A percentile compares a stretch with the other conserved stretches of the same genome.
Evolutionary conservation across 768 basidiomycete genomes (phyloP).

Genomic region (Pluteus cervinus): DNA sequence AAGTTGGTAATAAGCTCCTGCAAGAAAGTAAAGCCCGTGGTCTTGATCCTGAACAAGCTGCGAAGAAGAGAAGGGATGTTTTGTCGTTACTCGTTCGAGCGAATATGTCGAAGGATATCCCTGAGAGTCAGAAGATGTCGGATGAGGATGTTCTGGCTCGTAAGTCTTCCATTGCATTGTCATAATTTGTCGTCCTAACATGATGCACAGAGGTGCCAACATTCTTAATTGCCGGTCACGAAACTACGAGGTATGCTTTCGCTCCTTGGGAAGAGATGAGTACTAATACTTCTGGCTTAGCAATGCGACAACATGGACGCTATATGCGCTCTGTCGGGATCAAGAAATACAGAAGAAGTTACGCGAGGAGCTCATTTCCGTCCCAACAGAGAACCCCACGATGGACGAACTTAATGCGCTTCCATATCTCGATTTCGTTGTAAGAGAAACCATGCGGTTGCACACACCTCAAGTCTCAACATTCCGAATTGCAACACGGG

Average conservation of each 20-base stretch:
- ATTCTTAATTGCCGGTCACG: slow-evolving; percentile 55
- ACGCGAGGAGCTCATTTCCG: slow-evolving; percentile 46
- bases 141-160: slow-evolving; percentile 58
- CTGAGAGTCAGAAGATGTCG: slow-evolving; percentile 45
- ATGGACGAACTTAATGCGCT: slow-evolving; percentile 67
- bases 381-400: slow-evolving; percentile 52
- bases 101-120: slow-evolving; percentile 57
- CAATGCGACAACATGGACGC: slow-evolving; percentile 49
- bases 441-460: slow-evolving; percentile 54
- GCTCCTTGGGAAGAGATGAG: no score
- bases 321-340: slow-evolving; percentile 47
- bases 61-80: slow-evolving; percentile 42
- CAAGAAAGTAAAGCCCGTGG: slow-evolving; percentile 44
- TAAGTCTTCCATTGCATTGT: slow-evolving; percentile 25
- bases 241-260: slow-evolving; percentile 45
- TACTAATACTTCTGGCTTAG: slow-evolving; percentile 19
- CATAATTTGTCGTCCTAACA: no score
- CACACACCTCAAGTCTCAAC: slow-evolving; percentile 44
- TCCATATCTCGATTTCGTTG: slow-evolving; percentile 63
- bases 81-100: slow-evolving; percentile 56
- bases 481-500: slow-evolving; percentile 37
- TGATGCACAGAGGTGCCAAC: slow-evolving; percentile 64
- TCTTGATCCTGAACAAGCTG: slow-evolving; percentile 22
- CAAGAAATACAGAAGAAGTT: slow-evolving; percentile 48
- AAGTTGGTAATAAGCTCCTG: slow-evolving; percentile 45